Evolutionary conservation across 106 monocot genomes (phyloP), one percentile per base, ranked within the genome.

Genomic region (Narthecium ossifragum): DNA sequence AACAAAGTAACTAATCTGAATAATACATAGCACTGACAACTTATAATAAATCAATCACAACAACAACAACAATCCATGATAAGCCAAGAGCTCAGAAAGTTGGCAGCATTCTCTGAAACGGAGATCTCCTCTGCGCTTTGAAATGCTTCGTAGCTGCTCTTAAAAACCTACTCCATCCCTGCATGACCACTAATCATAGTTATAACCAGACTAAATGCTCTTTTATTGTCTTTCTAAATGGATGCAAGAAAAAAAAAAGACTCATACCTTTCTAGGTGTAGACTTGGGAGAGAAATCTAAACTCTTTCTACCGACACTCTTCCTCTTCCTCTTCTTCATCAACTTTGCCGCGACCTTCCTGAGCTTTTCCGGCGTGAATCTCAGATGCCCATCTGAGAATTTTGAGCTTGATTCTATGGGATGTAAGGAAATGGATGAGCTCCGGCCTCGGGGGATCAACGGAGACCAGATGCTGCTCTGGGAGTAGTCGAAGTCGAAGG

Each of bases 391-490:
- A n/a, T n/a, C n/a, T n/a, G n/a, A n/a, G n/a, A n/a, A n/a, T 47
- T 27, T 12, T 51, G 25, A 54, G 41, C 14, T 40, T 21, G 28
- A 28, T 33, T 47, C 41, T 13, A 17, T 33, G 8, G 36, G 4
- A 8, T 20, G 12, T 21, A 21, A 48, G n/a, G 60, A 24, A 9
- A 26, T 5, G 7, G 36, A 56, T 3, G 29, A 28, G 0, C 27
- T 45, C 13, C 39, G 25, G 55, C 64, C 61, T 12, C 75, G 73
- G 14, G 78, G 86, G 18, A 87, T 37, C 36, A 83, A 66, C 13
- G 96, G 96, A 5, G 96, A 98, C 96, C 96, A 98, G 12, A 98
- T 78, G 34, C 61, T 59, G 73, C 96, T 98, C 84, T 90, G 83
- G 9, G 78, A 43, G 86, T 98, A 98, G 74, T 98, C 90, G 74